Conservation (phyloP, 768 basidiomycete genomes). For the Lentinus tigrinus region DNA sequence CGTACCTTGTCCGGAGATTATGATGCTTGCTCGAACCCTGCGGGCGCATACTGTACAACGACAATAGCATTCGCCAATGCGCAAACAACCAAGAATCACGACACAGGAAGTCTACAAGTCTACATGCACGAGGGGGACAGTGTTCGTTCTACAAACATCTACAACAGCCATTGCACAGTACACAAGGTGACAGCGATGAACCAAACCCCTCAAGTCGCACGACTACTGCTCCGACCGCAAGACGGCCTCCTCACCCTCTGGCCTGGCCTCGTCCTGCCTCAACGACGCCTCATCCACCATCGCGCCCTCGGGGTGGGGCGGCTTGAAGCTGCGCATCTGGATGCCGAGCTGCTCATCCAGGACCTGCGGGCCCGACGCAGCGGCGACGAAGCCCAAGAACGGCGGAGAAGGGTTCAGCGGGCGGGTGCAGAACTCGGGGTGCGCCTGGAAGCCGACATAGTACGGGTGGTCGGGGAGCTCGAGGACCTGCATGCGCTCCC, state of each 20-base stretch:
- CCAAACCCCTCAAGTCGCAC: too few relatives aligned
- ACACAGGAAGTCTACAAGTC: neutral
- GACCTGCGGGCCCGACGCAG: slow-evolving; percentile 53
- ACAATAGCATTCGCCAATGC: neutral
- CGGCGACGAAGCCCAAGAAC: slow-evolving; percentile 94
- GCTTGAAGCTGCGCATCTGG: slow-evolving; percentile 62
- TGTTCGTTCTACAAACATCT: neutral
- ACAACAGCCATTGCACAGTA: too few relatives aligned
- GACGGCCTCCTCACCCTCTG: slow-evolving; percentile 25
- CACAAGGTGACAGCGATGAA: too few relatives aligned
- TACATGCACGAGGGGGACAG: neutral
- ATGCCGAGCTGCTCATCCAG: slow-evolving; percentile 70
- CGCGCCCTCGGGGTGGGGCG: slow-evolving; percentile 72
- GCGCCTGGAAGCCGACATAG: slow-evolving; percentile 92
- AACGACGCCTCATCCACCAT: slow-evolving; percentile 72
- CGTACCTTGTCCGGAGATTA: too few relatives aligned
- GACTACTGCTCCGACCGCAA: slow-evolving; percentile 20
- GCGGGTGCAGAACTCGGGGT: slow-evolving; percentile 98
- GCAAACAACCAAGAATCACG: neutral
- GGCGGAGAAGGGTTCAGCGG: slow-evolving; percentile 97
- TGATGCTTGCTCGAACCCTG: too few relatives aligned
- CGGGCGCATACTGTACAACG: too few relatives aligned
- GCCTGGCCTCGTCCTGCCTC: slow-evolving; percentile 26
- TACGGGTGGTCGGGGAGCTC: slow-evolving; percentile 92
- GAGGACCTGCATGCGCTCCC: slow-evolving; percentile 95